Evolutionary conservation across 768 basidiomycete genomes (phyloP).

Genomic region (Kwoniella botswanensis): DNA sequence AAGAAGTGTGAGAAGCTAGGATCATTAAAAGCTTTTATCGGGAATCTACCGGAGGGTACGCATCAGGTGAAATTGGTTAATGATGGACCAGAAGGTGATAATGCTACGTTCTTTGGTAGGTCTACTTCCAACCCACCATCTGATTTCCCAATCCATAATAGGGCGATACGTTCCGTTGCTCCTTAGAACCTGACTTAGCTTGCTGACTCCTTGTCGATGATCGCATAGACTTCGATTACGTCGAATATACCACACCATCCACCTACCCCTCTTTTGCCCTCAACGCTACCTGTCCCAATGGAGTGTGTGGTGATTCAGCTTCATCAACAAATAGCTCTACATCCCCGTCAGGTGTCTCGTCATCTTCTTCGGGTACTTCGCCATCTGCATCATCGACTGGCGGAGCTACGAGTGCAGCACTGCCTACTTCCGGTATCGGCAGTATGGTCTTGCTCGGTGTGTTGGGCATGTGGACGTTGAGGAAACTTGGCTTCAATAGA

Average conservation of each 20-base stretch:
- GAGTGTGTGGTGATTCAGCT: slow-evolving; percentile 1
- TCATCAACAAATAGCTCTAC: slow-evolving; percentile 4
- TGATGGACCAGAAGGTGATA: slow-evolving; percentile 30
- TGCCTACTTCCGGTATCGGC: background rate
- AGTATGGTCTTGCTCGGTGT: background rate
- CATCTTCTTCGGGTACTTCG: background rate
- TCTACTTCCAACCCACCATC: too few relatives aligned
- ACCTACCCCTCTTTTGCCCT: slow-evolving; percentile 23
- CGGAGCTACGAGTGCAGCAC: slow-evolving; percentile 1
- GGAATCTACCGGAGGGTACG: slow-evolving; percentile 37
- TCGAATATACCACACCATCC: slow-evolving; percentile 32
- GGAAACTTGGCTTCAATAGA: slow-evolving; percentile 5
- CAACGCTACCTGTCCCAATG: slow-evolving; percentile 23
- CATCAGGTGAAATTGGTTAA: slow-evolving; percentile 49
- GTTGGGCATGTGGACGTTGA: slow-evolving; percentile 14
- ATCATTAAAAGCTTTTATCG: slow-evolving; percentile 43
- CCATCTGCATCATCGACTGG: background rate
- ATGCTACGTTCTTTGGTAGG: slow-evolving; percentile 54
- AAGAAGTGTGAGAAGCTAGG: slow-evolving; percentile 56
- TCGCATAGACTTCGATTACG: slow-evolving; percentile 40
- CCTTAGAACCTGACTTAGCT: too few relatives aligned
- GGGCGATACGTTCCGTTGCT: too few relatives aligned
- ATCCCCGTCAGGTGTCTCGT: background rate
- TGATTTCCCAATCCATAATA: too few relatives aligned
- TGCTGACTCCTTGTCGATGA: too few relatives aligned